Percentiles rank a stretch among this genome's conserved stretches.
Evolutionary conservation across 169 alveolate genomes (phyloP).

Genomic region (Eimeria necatrix): DNA sequence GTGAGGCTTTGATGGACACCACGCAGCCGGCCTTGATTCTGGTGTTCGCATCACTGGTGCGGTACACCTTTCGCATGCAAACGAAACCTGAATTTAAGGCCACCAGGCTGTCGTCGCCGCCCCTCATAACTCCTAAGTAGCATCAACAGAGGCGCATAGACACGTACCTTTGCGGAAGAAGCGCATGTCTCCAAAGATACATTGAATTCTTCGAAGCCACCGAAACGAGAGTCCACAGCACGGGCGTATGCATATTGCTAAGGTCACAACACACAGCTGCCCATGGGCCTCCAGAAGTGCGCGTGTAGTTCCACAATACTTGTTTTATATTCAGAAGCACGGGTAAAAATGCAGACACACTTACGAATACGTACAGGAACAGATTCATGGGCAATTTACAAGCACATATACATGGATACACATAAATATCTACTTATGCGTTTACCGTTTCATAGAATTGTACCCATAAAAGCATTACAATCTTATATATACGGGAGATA

Average conservation of each 20-base stretch:
- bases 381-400: no score
- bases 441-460: no score
- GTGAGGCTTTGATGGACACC: neutral
- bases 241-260: no score
- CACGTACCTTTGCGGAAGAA: neutral
- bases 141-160: neutral
- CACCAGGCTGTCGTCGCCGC: slow-evolving; percentile 72
- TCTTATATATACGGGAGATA: no score
- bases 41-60: neutral
- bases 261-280: no score
- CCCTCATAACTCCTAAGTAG: slow-evolving; percentile 49
- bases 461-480: no score
- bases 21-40: neutral
- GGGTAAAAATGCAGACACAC: neutral
- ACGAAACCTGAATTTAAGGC: slow-evolving; percentile 58
- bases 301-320: no score
- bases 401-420: no score
- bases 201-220: neutral
- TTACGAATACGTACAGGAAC: neutral
- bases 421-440: no score
- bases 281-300: no score
- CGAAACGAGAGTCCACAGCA: no score
- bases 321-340: no score
- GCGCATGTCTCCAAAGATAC: neutral
- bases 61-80: slow-evolving; percentile 12